Evolutionary conservation across 208 protist genomes (phyloP), one percentile per base, ranked within the genome.

Genomic region (Borovskyia barvae): DNA sequence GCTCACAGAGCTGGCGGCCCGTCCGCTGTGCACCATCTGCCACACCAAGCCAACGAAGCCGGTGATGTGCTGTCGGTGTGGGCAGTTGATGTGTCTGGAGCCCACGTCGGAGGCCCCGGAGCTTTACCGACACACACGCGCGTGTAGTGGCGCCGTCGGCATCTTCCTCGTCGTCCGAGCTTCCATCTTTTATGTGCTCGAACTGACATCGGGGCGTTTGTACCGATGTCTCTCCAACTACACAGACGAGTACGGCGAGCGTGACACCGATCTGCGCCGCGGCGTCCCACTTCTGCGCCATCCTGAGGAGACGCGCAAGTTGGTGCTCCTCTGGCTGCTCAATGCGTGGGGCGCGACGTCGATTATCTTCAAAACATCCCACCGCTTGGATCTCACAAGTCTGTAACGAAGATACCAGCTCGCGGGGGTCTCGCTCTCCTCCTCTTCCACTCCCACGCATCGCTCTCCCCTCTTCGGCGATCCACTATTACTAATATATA

Each of bases 41-140:
- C 66, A 59, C 5, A 40, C 55, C 32, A 58, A 66, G 24, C 66
- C 60, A 22, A 35, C 28, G 11, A 56, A 59, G 43, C 65, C 58
- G n/a, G 72, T 82, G 26, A 26, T 80, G 61, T 93, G 86, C 60
- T 82, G 75, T 28, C 67, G 54, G 50, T 93, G 86, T 39, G 82
- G 73, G 30, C 43, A 69, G 32, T 24, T 62, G 8, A 51, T 90
- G 37, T 86, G 80, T 51, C 33, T 75, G 29, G 35, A 57, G 20
- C 58, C 54, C 47, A 30, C 28, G 26, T 36, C 29, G 29, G 32
- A 51, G 37, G 15, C 32, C 19, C 69, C 73, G 20, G 84, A 91
- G 67, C 52, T 88, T 12, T 69, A 78, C 52, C n/a, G 50, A 17
- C 86, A 93, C 72, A 58, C 72, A 15, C 72, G 71, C 22, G 19